Evolutionary conservation across 2,329 filamentous ascomycete genomes (phyloP).

Genomic region (Dendrostoma leiphaemia): DNA sequence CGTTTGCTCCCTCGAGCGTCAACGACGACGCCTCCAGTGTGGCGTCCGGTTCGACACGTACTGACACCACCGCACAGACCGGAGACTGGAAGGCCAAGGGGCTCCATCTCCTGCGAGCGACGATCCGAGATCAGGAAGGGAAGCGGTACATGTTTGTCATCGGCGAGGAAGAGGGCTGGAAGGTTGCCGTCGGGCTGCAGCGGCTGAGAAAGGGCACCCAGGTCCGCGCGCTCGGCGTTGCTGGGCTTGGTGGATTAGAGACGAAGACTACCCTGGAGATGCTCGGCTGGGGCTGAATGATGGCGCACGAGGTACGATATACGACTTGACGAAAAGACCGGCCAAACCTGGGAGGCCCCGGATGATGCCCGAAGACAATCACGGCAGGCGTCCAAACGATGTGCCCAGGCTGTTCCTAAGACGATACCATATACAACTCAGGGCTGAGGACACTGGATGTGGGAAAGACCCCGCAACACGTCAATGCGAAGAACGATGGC

Average conservation of each 20-base stretch:
- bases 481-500: no score
- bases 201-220: constrained; percentile 59
- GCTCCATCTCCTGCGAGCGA: constrained; percentile 62
- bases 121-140: constrained; percentile 63
- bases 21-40: constrained; percentile 19
- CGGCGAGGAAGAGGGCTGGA: constrained; percentile 65
- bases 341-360: neutral
- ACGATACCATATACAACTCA: neutral
- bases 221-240: constrained; percentile 57
- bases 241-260: constrained; percentile 53
- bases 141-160: constrained; percentile 66
- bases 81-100: constrained; percentile 55
- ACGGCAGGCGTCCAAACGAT: neutral
- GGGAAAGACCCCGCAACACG: no score
- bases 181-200: constrained; percentile 61
- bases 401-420: neutral
- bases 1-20: constrained; percentile 27
- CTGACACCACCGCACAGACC: constrained; percentile 41
- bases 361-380: neutral
- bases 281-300: constrained; percentile 48
- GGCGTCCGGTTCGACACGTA: constrained; percentile 26
- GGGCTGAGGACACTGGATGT: neutral
- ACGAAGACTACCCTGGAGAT: constrained; percentile 55
- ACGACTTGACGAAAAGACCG: neutral
- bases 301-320: neutral